Evolutionary conservation across 257 asterid species (phyloP), one percentile per base, ranked within the genome.

Genomic region (Solanum paucissectum): DNA sequence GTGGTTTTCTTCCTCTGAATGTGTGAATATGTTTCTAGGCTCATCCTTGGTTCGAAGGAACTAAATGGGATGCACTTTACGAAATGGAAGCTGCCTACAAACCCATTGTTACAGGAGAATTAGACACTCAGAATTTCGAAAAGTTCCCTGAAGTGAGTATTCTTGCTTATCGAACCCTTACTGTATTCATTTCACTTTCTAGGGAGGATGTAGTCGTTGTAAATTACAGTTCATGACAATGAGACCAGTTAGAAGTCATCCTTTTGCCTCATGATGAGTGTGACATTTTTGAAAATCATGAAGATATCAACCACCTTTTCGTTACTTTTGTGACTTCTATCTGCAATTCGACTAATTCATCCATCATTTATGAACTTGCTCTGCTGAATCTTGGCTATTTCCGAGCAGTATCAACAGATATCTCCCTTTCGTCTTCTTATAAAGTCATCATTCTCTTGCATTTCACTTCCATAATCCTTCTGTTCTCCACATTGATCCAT

Each of bases 21-120:
- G 49, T 84, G 72, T 23, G 58, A 12, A n/a, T 81, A 34, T 52
- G 82, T 87, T 90, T 92, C 87, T 94, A 97, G 99, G 98, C 91
- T 86, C 99, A 97, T 90, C 96, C 96, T 8, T 97, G 99, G 99
- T 91, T 97, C 86, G 87, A 90, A 90, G 94, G 93, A 72, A 64
- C 93, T 66, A 93, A 94, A 55, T 97, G 99, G 99, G 99, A 97
- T 23, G 62, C 58, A 29, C 98, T 97, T 84, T 97, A 97, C 74
- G 99, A 95, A 93, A 93, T 91, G 95, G 99, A 97, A 92, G 98
- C 99, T 90, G 98, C 98, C 73, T 94, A 94, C 93, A 95, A 93
- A 87, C 99, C 99, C 42, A 93, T 90, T 12, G 96, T 97, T 27
- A 92, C 92, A 16, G 98, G 99, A 89, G 98, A 97, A 66, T 89